These are phyloP conservation scores for Echeveria elegans DNA, from an alignment of 164 flowering plant genomes.

Conservation along the genomic window DNA sequence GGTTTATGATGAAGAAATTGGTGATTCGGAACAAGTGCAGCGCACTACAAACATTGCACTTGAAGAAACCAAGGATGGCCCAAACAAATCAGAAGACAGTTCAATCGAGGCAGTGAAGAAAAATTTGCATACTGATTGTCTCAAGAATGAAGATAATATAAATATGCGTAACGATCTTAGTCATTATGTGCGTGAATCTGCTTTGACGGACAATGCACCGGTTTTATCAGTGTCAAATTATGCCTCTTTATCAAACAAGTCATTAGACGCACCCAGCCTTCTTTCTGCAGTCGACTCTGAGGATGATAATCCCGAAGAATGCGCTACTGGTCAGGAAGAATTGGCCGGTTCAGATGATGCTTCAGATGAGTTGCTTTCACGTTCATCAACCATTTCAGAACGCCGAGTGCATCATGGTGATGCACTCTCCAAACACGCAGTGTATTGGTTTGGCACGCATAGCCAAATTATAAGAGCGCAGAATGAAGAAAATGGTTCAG, in stretches of 20 bases:
- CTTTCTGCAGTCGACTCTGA: slow-evolving; percentile 24
- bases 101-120: background rate
- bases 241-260: slow-evolving; percentile 14
- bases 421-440: background rate
- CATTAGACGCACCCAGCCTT: slow-evolving; percentile 23
- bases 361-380: background rate
- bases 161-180: background rate
- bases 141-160: background rate
- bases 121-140: background rate
- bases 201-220: slow-evolving; percentile 9
- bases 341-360: slow-evolving; percentile 11
- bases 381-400: background rate
- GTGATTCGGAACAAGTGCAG: slow-evolving; percentile 13
- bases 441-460: slow-evolving; percentile 5
- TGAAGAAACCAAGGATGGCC: background rate
- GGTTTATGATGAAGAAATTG: slow-evolving; percentile 27
- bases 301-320: slow-evolving; percentile 23
- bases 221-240: background rate
- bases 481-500: background rate
- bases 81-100: background rate
- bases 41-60: background rate
- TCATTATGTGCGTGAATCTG: slow-evolving; percentile 11
- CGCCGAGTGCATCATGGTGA: background rate
- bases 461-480: background rate
- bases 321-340: slow-evolving; percentile 19